Base-by-base conservation (phyloP, 257 asterid genomes). In the Oldenlandia corymbosa region DNA sequence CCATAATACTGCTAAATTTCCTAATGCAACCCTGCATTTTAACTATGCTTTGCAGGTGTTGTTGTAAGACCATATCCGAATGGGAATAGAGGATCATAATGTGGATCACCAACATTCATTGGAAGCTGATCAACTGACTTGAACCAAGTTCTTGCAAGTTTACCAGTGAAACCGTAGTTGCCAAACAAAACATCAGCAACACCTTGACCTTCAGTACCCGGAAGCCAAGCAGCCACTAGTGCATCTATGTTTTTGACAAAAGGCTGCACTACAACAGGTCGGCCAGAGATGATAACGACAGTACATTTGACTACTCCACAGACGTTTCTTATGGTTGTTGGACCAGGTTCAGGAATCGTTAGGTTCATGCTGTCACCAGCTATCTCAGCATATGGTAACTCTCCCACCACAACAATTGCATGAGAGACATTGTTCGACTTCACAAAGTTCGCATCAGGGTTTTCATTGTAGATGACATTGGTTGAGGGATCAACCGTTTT, bases 151-250 rank as follows among this genome's bases (percentile, higher is more conserved):
- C 91, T 74, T 6, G 97, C 88, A n/a, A 89, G 87, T 72, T 87
- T 89, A 6, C 97, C 97, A 1, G 84, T 78, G 60, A 89, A 89
- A 6, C 91, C 89, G 34, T 80, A 85, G 69, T 83, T 79, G 0
- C 96, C 94, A 45, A 88, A 85, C 58, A 88, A 60, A 41, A 64
- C 82, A 66, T 86, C 94, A 2, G 97, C 74, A 30, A 89, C 78
- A 2, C 97, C 97, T 34, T 73, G 95, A 2, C 96, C 97, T 58
- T 89, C 95, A 1, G 80, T 86, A 1, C 97, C 97, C 0, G 95
- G 97, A 10, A 89, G 94, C 97, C 97, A 89, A 0, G 94, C 97
- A 10, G 97, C 97, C 24, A 87, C 95, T 5, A 89, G 70, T 2
- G 94, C 95, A 7, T 83, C 94, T 5, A 87, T 80, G 31, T 67